Conservation (phyloP, 345 rosid genomes). For the Anastatica hierochuntica region DNA sequence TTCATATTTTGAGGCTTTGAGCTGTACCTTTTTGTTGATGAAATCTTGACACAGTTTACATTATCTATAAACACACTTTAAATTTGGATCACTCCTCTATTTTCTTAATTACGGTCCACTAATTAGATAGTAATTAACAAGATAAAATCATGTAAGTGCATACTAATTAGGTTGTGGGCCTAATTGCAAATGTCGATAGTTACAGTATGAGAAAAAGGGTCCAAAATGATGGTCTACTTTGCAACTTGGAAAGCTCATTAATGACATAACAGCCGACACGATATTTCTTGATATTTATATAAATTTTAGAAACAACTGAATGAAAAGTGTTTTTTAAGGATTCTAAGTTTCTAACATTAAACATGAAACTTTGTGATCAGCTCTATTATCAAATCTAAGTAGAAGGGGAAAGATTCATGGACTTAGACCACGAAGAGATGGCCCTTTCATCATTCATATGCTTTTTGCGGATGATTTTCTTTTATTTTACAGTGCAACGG, state of each 20-base stretch:
- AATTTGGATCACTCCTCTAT: background rate
- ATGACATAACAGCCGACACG: conserved; percentile 17
- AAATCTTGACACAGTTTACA: conserved; percentile 7
- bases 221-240: conserved; percentile 22
- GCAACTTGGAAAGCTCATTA: conserved; percentile 15
- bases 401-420: too few relatives aligned
- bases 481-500: too few relatives aligned
- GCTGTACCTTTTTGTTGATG: background rate
- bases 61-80: background rate
- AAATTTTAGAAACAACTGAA: too few relatives aligned
- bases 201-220: conserved; percentile 2
- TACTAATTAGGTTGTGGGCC: conserved; percentile 6
- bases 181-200: conserved; percentile 8
- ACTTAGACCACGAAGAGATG: too few relatives aligned
- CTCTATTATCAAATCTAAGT: too few relatives aligned
- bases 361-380: too few relatives aligned
- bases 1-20: background rate
- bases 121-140: background rate
- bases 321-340: too few relatives aligned
- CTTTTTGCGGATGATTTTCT: too few relatives aligned
- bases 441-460: too few relatives aligned
- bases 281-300: too few relatives aligned
- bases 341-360: too few relatives aligned
- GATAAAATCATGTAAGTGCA: too few relatives aligned
- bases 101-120: conserved; percentile 4